These are phyloP conservation scores for Cercospora sp. DNA, from an alignment of 2,329 filamentous ascomycete species.

Conservation along the genomic window DNA sequence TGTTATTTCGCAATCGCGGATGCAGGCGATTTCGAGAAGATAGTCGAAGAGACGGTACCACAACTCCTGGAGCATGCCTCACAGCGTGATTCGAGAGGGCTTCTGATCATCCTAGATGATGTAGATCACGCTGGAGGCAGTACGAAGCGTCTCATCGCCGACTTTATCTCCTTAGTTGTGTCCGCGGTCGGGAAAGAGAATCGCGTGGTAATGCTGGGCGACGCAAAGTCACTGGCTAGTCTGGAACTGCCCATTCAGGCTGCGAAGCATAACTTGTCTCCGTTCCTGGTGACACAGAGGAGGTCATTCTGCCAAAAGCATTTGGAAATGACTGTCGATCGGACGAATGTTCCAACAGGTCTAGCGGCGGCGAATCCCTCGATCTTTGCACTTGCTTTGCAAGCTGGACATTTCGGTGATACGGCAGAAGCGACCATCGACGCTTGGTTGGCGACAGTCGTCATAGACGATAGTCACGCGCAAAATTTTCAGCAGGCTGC, in stretches of 20 bases:
- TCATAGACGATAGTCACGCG: neutral
- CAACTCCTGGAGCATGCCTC: neutral
- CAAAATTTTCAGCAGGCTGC: neutral
- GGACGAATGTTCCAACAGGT: neutral
- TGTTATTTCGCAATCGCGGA: neutral
- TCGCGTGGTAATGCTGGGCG: neutral
- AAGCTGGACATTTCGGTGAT: neutral
- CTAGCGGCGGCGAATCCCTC: neutral
- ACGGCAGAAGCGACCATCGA: neutral
- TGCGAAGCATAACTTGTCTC: neutral
- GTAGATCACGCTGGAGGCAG: neutral
- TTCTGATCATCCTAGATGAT: neutral
- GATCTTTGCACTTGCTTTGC: slow-evolving; percentile 3
- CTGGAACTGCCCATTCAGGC: neutral
- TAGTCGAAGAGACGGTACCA: neutral
- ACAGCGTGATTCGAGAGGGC: neutral
- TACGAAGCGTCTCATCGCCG: neutral
- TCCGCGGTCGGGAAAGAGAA: neutral
- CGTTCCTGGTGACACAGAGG: neutral
- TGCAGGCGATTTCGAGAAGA: neutral
- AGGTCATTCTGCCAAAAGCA: neutral
- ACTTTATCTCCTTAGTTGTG: neutral
- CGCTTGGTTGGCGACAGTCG: neutral
- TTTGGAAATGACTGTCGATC: neutral
- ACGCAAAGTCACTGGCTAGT: neutral